phyloP scores from a whole-genome alignment of 306 rosid genomes.

The Dryas octopetala region DNA sequence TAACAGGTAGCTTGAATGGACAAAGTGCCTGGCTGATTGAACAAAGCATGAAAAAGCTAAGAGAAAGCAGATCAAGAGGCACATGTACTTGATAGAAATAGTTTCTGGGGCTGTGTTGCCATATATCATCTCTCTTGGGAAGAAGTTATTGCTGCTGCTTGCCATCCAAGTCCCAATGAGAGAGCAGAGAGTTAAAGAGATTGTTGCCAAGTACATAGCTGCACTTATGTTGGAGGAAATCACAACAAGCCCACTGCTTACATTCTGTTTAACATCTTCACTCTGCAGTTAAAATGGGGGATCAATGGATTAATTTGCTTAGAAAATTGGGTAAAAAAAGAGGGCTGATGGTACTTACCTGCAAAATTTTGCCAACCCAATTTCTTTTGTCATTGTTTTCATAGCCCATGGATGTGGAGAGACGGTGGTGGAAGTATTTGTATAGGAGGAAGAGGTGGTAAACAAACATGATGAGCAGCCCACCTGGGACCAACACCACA shows the following conservation, averaged over 20 bases:
- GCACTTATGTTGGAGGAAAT: constrained; percentile 49
- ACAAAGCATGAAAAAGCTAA: constrained; percentile 68
- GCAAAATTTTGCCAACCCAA: constrained; percentile 66
- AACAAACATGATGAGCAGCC: constrained; percentile 53
- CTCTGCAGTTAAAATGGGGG: constrained; percentile 27
- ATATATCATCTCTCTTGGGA: constrained; percentile 45
- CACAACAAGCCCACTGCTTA: constrained; percentile 40
- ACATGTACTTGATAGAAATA: constrained; percentile 54
- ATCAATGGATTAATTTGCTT: background rate
- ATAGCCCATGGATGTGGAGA: constrained; percentile 61
- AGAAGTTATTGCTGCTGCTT: constrained; percentile 2
- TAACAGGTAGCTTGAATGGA: constrained; percentile 63
- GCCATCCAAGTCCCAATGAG: constrained; percentile 76
- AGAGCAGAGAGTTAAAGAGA: constrained; percentile 64
- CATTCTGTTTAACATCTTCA: constrained; percentile 32
- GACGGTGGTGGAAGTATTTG: constrained; percentile 55
- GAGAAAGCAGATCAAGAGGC: constrained; percentile 58
- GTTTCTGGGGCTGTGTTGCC: constrained; percentile 51
- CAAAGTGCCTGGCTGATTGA: constrained; percentile 64
- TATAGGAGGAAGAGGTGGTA: constrained; percentile 66
- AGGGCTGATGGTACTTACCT: constrained; percentile 37
- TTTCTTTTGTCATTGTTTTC: constrained; percentile 66
- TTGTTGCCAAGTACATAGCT: constrained; percentile 53
- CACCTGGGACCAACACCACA: constrained; percentile 62
- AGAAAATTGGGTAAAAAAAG: constrained; percentile 13